phyloP scores from a whole-genome alignment of 2,329 filamentous ascomycete genomes.

The Pezicula neosporulosa region DNA sequence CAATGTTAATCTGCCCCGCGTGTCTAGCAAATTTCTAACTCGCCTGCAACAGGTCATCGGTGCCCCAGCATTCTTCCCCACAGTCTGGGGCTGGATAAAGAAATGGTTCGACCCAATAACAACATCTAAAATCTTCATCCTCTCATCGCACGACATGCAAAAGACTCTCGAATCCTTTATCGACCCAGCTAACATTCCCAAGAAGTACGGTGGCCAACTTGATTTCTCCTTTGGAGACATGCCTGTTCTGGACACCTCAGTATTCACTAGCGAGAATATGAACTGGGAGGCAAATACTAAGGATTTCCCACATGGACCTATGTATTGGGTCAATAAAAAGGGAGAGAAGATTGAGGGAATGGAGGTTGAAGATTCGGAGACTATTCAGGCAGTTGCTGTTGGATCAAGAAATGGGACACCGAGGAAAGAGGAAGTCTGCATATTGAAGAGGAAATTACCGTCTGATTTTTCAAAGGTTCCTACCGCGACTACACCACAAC shows the following conservation, averaged over 20 bases:
- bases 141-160: slow-evolving; percentile 68
- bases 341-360: slow-evolving; percentile 23
- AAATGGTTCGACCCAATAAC: slow-evolving; percentile 94
- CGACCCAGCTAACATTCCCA: slow-evolving; percentile 78
- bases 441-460: slow-evolving; percentile 10
- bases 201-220: slow-evolving; percentile 82
- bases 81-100: slow-evolving; percentile 93
- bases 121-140: slow-evolving; percentile 93
- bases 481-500: neutral
- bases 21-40: slow-evolving; percentile 3
- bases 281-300: slow-evolving; percentile 49
- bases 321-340: slow-evolving; percentile 50
- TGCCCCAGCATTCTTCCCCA: slow-evolving; percentile 86
- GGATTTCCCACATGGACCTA: slow-evolving; percentile 53
- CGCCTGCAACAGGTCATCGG: slow-evolving; percentile 64
- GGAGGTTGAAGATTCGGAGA: slow-evolving; percentile 30
- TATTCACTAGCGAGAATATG: slow-evolving; percentile 41
- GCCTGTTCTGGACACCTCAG: slow-evolving; percentile 64
- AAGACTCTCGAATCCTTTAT: slow-evolving; percentile 79
- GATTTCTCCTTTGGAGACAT: slow-evolving; percentile 78
- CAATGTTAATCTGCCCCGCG: neutral
- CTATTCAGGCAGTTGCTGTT: slow-evolving; percentile 49
- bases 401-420: slow-evolving; percentile 44
- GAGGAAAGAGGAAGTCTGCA: slow-evolving; percentile 35
- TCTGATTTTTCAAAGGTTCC: neutral